Percentiles rank a stretch among this genome's conserved stretches.
Evolutionary conservation across 352 stramenopile genomes (phyloP).

Genomic region (Bremia lactucae): DNA sequence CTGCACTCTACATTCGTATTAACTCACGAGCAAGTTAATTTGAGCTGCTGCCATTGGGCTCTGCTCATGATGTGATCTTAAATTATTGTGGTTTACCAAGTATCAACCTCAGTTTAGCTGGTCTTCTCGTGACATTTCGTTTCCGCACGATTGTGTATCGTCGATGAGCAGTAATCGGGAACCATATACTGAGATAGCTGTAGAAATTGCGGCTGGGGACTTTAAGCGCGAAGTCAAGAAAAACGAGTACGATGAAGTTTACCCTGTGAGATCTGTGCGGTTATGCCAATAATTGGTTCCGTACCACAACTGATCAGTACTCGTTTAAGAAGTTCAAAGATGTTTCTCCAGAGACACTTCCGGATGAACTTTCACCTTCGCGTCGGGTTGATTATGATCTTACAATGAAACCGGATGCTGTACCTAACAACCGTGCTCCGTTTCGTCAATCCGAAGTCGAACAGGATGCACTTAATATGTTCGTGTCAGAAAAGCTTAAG

Average conservation of each 20-base stretch:
- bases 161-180: neutral
- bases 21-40: too few relatives aligned
- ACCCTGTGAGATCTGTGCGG: neutral
- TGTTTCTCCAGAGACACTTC: neutral
- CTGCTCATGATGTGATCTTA: conserved; percentile 9
- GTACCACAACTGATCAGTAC: neutral
- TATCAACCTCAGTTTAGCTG: conserved; percentile 6
- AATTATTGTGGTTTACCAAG: conserved; percentile 10
- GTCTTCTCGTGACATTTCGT: neutral
- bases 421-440: neutral
- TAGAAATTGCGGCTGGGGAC: neutral
- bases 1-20: too few relatives aligned
- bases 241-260: neutral
- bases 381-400: neutral
- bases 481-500: neutral
- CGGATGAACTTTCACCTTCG: neutral
- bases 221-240: neutral
- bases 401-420: neutral
- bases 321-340: neutral
- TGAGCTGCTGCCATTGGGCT: conserved; percentile 1
- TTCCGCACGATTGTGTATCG: neutral
- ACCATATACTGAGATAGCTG: neutral
- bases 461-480: neutral
- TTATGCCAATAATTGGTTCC: neutral
- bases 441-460: neutral